Evolutionary conservation across 2,329 filamentous ascomycete genomes (phyloP), one percentile per base, ranked within the genome.

Genomic region (Aspergillus terreus): DNA sequence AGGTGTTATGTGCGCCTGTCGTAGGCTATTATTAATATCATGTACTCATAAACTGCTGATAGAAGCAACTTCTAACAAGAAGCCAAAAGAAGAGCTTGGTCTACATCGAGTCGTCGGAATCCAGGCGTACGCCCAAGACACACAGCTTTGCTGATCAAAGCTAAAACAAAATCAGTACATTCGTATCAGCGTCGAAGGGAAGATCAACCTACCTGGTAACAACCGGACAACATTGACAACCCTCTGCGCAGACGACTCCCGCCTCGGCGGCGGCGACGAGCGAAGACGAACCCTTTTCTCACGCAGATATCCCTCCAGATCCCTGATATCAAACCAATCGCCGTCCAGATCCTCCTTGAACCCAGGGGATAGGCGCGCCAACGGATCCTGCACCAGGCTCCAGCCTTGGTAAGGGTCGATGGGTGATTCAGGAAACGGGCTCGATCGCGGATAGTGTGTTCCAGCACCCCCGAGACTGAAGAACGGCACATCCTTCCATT

Each of bases 101-200:
- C 60, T 6, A 64, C 62, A 46, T 64, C 57, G 14, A 36, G 40
- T 4, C 58, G 52, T 23, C 53, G 55, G 42, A 64, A 64, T 1
- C 62, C 62, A 0, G 62, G 62, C 15, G 62, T 58, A 4, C 62
- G 61, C 17, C 62, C 62, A n/a, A 64, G 55, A 40, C 60, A 64
- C 9, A 63, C 55, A 0, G 56, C 59, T 27, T 41, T 51, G 27
- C 30, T 43, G 10, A 62, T 52, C 40, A 64, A 51, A 2, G 54
- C 62, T 64, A 10, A 2, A 4, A 2, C 33, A 7, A 48, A 7
- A 48, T 62, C 40, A 60, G 56, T 19, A 4, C 2, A 7, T 2
- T 38, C 21, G n/a, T 4, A 6, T 23, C 11, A 42, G 43, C 30
- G 44, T 23, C 19, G 12, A 23, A 15, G 14, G 11, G 14, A 11